These are phyloP conservation scores for Plasmodium vivax DNA, from an alignment of 169 alveolate species.

Conservation along the genomic window DNA sequence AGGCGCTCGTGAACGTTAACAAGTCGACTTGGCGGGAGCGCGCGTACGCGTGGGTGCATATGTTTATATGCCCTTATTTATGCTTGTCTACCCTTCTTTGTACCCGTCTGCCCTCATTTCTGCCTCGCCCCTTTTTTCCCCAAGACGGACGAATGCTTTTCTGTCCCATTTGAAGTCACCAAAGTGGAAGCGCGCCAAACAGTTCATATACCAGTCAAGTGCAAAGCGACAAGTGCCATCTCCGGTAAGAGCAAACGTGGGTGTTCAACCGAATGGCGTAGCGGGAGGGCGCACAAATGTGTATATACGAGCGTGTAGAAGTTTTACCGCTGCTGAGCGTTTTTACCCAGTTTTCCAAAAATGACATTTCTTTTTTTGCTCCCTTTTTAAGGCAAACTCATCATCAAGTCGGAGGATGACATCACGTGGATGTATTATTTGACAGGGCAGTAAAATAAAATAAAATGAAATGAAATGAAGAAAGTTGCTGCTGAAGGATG, in stretches of 20 bases:
- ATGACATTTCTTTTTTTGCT: background rate
- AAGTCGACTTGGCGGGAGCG: background rate
- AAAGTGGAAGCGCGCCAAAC: conserved; percentile 68
- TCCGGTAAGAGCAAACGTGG: conserved; percentile 24
- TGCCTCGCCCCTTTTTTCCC: background rate
- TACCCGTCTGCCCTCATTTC: background rate
- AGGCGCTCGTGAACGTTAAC: background rate
- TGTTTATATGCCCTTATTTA: background rate
- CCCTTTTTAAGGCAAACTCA: conserved; percentile 50
- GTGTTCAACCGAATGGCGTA: background rate
- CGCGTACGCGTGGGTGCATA: background rate
- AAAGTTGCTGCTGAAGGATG: background rate
- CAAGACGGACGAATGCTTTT: conserved; percentile 51
- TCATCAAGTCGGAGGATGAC: conserved; percentile 64
- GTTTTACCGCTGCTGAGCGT: background rate
- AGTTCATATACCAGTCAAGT: conserved; percentile 54
- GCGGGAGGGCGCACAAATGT: background rate
- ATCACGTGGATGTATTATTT: conserved; percentile 65
- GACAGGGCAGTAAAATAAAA: conserved; percentile 50
- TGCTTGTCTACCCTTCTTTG: background rate
- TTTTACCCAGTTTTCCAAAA: background rate
- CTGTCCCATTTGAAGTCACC: conserved; percentile 43
- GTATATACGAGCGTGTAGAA: background rate
- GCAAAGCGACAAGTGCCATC: conserved; percentile 50
- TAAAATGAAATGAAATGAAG: background rate